Evolutionary conservation across 208 protist species (phyloP).

Genomic region (Trypanosomatidae sp.): DNA sequence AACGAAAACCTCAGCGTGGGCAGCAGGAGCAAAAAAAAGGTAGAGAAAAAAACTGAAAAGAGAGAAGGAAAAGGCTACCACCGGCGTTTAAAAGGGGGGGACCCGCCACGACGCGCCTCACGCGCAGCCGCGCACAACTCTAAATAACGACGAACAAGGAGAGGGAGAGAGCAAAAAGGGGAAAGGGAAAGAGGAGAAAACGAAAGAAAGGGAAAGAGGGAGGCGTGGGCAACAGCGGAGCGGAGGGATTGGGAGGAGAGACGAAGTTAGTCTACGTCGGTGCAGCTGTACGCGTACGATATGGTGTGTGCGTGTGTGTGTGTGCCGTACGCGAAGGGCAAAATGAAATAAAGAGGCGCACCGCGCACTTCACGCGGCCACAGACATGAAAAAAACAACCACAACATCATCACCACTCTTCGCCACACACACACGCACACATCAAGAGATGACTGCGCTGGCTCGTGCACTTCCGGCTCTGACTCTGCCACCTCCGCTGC

Average conservation of each 20-base stretch:
- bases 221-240: not conserved
- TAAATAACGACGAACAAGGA: not conserved
- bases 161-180: slow-evolving; percentile 1
- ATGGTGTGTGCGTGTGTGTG: not conserved
- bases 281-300: not conserved
- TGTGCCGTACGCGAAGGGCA: not conserved
- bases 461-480: not conserved
- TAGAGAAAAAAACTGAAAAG: not conserved
- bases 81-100: too few relatives aligned
- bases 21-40: not conserved
- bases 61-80: not conserved
- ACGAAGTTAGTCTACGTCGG: not conserved
- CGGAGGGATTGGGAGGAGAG: not conserved
- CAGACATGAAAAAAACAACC: not conserved
- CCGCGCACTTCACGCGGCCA: not conserved
- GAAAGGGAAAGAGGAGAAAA: slow-evolving; percentile 2
- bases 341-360: not conserved
- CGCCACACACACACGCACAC: not conserved
- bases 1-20: too few relatives aligned
- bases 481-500: not conserved
- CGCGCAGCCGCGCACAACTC: not conserved
- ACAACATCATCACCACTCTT: not conserved
- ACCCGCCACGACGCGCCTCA: too few relatives aligned
- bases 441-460: too few relatives aligned
- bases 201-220: not conserved